Conservation (phyloP, 768 basidiomycete genomes). For the Leccinum ochraceum region DNA sequence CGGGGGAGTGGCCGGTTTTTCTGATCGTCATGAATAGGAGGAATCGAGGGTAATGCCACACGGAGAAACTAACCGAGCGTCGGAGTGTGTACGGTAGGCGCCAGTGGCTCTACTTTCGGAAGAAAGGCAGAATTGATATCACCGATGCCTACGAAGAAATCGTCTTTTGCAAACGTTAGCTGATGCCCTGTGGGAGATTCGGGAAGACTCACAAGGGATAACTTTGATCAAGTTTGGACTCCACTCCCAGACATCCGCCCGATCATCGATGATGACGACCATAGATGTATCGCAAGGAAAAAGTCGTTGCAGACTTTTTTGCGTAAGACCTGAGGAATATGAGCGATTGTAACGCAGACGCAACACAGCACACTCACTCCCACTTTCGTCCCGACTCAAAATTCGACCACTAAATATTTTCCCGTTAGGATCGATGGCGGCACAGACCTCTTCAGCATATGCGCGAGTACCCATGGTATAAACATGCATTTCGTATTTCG, state of each 20-base stretch:
- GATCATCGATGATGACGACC: conserved; percentile 99
- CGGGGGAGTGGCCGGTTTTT: conserved; percentile 15
- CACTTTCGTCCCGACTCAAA: conserved; percentile 93
- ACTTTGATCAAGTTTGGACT: conserved; percentile 97
- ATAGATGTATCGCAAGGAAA: conserved; percentile 98
- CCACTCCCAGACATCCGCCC: conserved; percentile 98
- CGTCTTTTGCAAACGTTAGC: conserved; percentile 54
- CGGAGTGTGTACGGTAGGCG: conserved; percentile 26
- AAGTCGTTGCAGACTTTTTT: conserved; percentile 87
- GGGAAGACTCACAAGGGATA: conserved; percentile 74
- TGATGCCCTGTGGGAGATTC: neutral
- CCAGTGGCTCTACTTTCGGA: conserved; percentile 65
- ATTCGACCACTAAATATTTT: conserved; percentile 86
- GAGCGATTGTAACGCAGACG: conserved; percentile 10
- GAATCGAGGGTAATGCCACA: neutral
- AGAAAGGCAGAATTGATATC: conserved; percentile 97
- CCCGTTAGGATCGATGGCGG: conserved; percentile 88
- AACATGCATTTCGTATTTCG: conserved; percentile 97
- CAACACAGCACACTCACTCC: conserved; percentile 60
- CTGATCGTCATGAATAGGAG: conserved; percentile 23
- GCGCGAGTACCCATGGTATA: conserved; percentile 99
- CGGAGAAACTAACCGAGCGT: conserved; percentile 24
- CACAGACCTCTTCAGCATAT: conserved; percentile 94
- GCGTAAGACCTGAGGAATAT: conserved; percentile 66
- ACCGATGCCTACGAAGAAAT: conserved; percentile 97